These are phyloP conservation scores for Parmelia sp. DNA, from an alignment of 495 filamentous ascomycete genomes.

Conservation along the genomic window DNA sequence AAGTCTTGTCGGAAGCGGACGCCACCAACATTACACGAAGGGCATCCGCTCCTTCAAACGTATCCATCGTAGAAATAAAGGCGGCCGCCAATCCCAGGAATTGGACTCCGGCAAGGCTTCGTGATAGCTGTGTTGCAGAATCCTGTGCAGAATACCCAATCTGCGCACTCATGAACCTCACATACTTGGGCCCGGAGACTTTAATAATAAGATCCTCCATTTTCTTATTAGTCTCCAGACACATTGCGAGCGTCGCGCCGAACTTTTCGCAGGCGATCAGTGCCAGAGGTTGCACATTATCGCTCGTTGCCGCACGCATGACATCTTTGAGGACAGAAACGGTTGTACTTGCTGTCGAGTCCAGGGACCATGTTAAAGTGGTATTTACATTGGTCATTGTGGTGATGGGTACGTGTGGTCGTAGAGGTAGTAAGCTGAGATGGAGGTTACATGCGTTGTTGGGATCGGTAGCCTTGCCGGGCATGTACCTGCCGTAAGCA, in stretches of 20 bases:
- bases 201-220: constrained; percentile 15
- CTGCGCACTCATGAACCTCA: constrained; percentile 17
- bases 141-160: constrained; percentile 22
- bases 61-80: background rate
- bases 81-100: constrained; percentile 24
- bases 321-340: background rate
- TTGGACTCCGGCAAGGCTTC: constrained; percentile 22
- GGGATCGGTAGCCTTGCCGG: too few species aligned
- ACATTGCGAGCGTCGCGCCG: constrained; percentile 22
- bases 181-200: background rate
- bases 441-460: too few species aligned
- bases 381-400: too few species aligned
- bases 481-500: too few species aligned
- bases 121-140: constrained; percentile 22
- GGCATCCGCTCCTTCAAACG: background rate
- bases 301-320: constrained; percentile 15
- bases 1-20: background rate
- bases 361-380: too few species aligned
- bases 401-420: too few species aligned
- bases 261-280: constrained; percentile 22
- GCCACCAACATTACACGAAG: background rate
- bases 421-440: too few species aligned
- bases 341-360: too few species aligned
- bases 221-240: constrained; percentile 18
- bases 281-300: constrained; percentile 22